Base-by-base conservation (phyloP, 192 early-diverging fungal genomes). In the Umbelopsis vinacea region DNA sequence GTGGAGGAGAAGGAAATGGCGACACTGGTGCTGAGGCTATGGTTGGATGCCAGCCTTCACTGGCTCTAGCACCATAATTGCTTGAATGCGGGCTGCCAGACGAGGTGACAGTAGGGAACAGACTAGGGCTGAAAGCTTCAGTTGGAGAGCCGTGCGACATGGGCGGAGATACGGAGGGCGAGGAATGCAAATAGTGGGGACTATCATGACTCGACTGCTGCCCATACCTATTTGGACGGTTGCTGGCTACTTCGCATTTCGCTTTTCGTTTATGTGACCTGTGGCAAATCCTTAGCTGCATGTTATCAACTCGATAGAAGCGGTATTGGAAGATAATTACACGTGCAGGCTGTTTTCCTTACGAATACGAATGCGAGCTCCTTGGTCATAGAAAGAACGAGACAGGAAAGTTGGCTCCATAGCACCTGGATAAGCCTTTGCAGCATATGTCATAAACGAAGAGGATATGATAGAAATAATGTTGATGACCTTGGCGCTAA, bases 341-440 rank as follows among this genome's bases (percentile, higher is more conserved):
- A 69, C 21, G 22, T 85, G 80, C n/a, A 81, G 52, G 17, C 81
- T 71, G 70, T 87, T 82, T 68, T 98, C 96, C 72, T 97, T 98
- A 11, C 95, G 84, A 53, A 97, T 94, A 29, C 95, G 87, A 71
- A 98, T 96, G 60, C 95, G 93, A 23, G 97, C 88, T 3, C 96
- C 96, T 73, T 98, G 96, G 70, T 98, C 95, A 6, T 95, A 94
- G 85, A 98, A 97, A 11, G 89, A 87, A 70, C 93, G 87, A 14
- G 95, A 93, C 50, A 98, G 79, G 63, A 88, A 90, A 0, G 96
- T 98, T 15, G 93, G 91, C 79, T 96, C 94, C 29, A 92, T 90
- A 88, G 93, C 92, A 23, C 96, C 96, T 14, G 94, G 96, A 70
- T 94, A 97, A 69, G 88, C 89, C 81, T 97, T 97, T 71, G 94